Evolutionary conservation across 208 protist genomes (phyloP), one percentile per base, ranked within the genome.

Genomic region (Leishmania tarentolae): DNA sequence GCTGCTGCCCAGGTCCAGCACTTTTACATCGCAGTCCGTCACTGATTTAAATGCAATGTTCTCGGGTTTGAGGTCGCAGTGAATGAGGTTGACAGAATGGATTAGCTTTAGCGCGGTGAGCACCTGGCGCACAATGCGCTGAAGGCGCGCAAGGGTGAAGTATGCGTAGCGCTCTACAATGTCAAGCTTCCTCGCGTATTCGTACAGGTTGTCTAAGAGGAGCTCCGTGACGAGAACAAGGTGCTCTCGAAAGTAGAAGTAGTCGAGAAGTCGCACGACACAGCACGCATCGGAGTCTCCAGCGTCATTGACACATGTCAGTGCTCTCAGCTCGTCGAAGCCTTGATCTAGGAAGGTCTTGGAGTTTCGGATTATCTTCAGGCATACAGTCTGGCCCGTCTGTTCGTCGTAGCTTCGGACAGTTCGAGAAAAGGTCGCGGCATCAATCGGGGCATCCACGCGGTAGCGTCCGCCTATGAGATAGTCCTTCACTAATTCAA

Each of bases 41-140:
- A 93, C 88, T 19, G 91, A 95, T 74, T 92, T 88, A 76, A 98
- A 97, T 46, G 98, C 61, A 59, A 99, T 91, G 89, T 99, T 99
- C 81, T 98, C 97, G 31, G 97, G 96, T 84, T 99, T 99, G 78
- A 99, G 93, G 83, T 99, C 99, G 81, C 98, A 99, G 87, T 99
- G 99, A 83, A 99, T 99, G 61, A 98, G 79, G 24, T 84, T 71
- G 19, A 98, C 77, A n/a, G 76, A 87, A 87, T 98, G 95, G 52
- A 98, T 86, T 72, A 94, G 97, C 40, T 72, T 71, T 17, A 98
- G 87, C 1, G 90, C 87, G 2, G 75, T 92, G 24, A 98, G 87
- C 53, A 97, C 86, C 85, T 95, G 90, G 44, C 77, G 76, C 21
- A 93, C 87, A 40, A 98, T 95, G 57, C 80, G 77, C 79, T 97